These are phyloP conservation scores for Fusarium sp. DNA, from an alignment of 2,329 filamentous ascomycete genomes.

Conservation along the genomic window DNA sequence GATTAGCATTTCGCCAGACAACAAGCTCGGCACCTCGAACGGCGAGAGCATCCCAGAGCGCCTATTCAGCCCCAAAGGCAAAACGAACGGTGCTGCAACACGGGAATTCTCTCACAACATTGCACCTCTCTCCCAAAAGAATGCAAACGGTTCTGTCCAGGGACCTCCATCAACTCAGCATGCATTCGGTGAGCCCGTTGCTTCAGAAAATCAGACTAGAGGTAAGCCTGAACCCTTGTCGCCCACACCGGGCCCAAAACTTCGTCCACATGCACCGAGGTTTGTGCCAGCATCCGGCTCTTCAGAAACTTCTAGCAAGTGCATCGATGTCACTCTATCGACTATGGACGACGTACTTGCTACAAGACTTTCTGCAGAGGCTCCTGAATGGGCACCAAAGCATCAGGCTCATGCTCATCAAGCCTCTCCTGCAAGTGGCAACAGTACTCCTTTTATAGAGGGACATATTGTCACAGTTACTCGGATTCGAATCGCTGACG, in stretches of 20 bases:
- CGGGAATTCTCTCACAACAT: conserved; percentile 2
- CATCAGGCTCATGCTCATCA: neutral
- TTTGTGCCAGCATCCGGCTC: conserved; percentile 26
- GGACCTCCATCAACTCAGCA: neutral
- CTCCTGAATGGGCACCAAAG: conserved; percentile 2
- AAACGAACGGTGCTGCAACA: neutral
- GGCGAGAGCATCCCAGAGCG: conserved; percentile 5
- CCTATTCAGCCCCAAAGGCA: neutral
- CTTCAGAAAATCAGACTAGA: conserved; percentile 6
- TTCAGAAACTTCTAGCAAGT: neutral
- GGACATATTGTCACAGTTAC: conserved; percentile 39
- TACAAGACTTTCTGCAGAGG: neutral
- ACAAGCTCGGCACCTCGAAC: neutral
- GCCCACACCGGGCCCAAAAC: neutral
- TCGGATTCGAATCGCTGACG: conserved; percentile 40
- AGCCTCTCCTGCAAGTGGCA: neutral
- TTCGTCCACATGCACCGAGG: conserved; percentile 41
- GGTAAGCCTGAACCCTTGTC: conserved; percentile 25
- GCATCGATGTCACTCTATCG: no score
- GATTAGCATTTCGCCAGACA: conserved; percentile 13
- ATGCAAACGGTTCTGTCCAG: neutral
- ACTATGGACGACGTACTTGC: neutral
- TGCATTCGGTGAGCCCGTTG: neutral
- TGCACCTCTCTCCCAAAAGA: neutral
- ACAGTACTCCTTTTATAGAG: neutral